Evolutionary conservation across 169 alveolate species (phyloP).

Genomic region (Eimeria mitis): DNA sequence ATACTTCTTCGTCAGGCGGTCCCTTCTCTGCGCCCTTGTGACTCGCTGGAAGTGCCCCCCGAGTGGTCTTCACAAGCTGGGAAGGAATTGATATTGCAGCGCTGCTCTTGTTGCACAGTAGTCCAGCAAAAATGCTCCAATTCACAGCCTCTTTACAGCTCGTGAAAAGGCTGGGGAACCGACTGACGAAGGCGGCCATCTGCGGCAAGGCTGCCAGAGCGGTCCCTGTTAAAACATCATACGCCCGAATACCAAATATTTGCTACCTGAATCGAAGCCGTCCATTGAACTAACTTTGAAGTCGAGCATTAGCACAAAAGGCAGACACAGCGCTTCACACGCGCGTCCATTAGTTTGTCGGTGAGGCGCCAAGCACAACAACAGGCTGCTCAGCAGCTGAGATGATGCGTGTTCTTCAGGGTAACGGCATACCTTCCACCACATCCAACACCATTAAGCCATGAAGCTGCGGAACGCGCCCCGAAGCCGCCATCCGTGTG

Average conservation of each 20-base stretch:
- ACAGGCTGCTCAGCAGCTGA: background rate
- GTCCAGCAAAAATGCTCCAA: conserved; percentile 89
- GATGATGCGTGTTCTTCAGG: background rate
- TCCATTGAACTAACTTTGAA: background rate
- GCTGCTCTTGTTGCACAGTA: conserved; percentile 88
- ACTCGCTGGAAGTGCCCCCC: conserved; percentile 82
- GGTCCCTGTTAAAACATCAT: conserved; percentile 85
- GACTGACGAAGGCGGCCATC: conserved; percentile 91
- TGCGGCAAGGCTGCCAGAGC: conserved; percentile 95
- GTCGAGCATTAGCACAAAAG: background rate
- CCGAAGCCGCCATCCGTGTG: conserved; percentile 80
- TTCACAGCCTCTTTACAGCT: conserved; percentile 90
- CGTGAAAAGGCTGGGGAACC: conserved; percentile 90
- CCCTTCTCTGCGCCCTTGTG: conserved; percentile 68
- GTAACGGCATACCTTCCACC: conserved; percentile 85
- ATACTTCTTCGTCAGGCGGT: conserved; percentile 68
- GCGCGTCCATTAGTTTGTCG: background rate
- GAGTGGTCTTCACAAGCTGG: conserved; percentile 85
- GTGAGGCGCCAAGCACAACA: background rate
- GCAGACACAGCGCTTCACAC: background rate
- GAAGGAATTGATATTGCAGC: conserved; percentile 93
- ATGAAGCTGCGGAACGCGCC: conserved; percentile 75
- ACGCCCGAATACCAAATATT: background rate
- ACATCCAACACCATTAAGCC: conserved; percentile 93
- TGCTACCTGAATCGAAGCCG: background rate